Conservation (phyloP, 2,329 filamentous ascomycete genomes). For the Apiospora pterosperma region DNA sequence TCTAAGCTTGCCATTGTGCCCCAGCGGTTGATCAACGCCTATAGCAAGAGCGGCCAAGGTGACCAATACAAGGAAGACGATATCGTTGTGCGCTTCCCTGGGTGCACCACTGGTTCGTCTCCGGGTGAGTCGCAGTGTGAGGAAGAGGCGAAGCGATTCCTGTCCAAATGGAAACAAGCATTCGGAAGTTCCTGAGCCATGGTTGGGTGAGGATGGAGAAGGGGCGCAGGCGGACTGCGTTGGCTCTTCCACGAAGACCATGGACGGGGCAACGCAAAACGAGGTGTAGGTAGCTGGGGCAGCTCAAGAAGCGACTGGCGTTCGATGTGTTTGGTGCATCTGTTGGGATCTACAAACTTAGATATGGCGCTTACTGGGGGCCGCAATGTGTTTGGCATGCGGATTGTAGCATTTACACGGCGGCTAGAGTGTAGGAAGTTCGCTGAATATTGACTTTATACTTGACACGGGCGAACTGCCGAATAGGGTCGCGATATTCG, state of each 20-base stretch:
- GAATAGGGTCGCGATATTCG: neutral
- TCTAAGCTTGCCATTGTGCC: constrained; percentile 88
- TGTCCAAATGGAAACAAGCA: constrained; percentile 39
- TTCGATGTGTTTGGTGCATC: neutral
- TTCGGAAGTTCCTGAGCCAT: neutral
- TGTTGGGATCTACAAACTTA: neutral
- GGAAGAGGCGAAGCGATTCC: constrained; percentile 59
- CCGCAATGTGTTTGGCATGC: constrained; percentile 1
- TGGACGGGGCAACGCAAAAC: neutral
- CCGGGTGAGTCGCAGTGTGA: constrained; percentile 61
- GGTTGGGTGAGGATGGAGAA: neutral
- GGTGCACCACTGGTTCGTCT: constrained; percentile 50
- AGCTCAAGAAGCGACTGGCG: neutral
- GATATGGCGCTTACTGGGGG: neutral
- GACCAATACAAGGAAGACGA: constrained; percentile 78
- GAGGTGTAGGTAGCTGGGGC: neutral
- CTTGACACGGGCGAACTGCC: neutral
- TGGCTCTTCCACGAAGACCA: neutral
- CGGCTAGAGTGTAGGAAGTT: neutral
- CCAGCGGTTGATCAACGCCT: constrained; percentile 79
- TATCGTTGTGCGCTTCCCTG: constrained; percentile 74
- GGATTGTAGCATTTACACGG: constrained; percentile 5
- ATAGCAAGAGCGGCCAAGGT: constrained; percentile 55
- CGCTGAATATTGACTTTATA: neutral
- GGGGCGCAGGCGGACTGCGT: neutral